A percentile compares a stretch with the other conserved stretches of the same genome.
Conservation (phyloP, 164 flowering plant species). For the Umbellularia californica region DNA sequence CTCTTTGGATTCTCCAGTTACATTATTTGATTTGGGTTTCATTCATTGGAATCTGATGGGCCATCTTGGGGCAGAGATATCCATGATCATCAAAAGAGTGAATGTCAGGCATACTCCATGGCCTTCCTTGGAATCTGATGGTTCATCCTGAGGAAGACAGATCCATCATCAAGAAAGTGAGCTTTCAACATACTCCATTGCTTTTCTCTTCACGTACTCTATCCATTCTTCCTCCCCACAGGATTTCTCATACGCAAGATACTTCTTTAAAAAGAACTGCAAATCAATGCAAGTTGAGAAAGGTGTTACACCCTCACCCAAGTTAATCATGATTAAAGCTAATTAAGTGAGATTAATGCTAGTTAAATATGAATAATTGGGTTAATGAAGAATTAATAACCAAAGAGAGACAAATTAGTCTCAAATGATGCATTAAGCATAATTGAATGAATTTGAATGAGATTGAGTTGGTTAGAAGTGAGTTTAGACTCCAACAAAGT, state of each 20-base stretch:
- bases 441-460: too few species aligned
- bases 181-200: constrained; percentile 70
- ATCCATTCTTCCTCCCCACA: constrained; percentile 65
- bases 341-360: too few species aligned
- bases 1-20: too few species aligned
- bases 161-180: constrained; percentile 12
- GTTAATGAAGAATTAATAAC: too few species aligned
- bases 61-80: background rate
- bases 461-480: too few species aligned
- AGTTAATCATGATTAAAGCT: too few species aligned
- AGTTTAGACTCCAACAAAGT: too few species aligned
- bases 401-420: too few species aligned
- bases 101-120: constrained; percentile 59
- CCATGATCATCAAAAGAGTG: constrained; percentile 11
- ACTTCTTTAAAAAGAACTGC: constrained; percentile 90
- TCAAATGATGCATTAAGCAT: too few species aligned
- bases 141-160: background rate
- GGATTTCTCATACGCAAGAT: constrained; percentile 68
- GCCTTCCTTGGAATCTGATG: constrained; percentile 31
- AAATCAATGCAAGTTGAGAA: constrained; percentile 2
- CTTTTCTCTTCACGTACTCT: constrained; percentile 66
- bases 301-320: too few species aligned
- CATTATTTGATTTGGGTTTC: too few species aligned
- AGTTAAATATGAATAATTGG: too few species aligned
- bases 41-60: background rate